A percentile compares a stretch with the other conserved stretches of the same genome.
Evolutionary conservation across 108 stramenopile genomes (phyloP).

Genomic region (Hondaea fermentalgiana): DNA sequence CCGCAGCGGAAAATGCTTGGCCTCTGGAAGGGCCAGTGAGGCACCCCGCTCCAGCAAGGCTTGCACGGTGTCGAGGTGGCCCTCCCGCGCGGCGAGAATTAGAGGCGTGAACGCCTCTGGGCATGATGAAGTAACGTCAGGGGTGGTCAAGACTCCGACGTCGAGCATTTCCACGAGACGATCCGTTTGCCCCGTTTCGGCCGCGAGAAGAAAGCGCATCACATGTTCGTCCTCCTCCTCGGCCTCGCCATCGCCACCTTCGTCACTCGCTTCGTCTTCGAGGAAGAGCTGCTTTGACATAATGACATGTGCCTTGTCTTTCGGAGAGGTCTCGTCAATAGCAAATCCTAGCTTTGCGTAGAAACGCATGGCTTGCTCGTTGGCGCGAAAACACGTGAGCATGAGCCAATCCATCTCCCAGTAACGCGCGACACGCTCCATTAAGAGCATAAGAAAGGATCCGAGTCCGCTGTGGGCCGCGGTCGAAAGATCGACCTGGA

Average conservation of each 20-base stretch:
- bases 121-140: not conserved
- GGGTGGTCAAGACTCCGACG: not conserved
- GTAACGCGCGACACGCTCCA: not conserved
- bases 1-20: not conserved
- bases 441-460: not conserved
- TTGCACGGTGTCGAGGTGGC: not conserved
- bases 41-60: not conserved
- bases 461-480: not conserved
- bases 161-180: not conserved
- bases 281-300: not conserved
- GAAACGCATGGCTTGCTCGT: not conserved
- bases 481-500: not conserved
- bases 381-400: not conserved
- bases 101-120: not conserved
- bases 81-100: not conserved
- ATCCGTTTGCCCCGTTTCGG: not conserved
- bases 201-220: not conserved
- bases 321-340: not conserved
- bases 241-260: not conserved
- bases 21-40: not conserved
- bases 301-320: not conserved
- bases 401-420: slow-evolving; percentile 3
- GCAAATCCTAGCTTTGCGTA: not conserved
- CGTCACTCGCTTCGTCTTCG: not conserved
- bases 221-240: not conserved